A percentile compares a stretch with the other conserved stretches of the same genome.
Conservation (phyloP, 495 filamentous ascomycete genomes). For the Hyaloscypha hepaticicola region DNA sequence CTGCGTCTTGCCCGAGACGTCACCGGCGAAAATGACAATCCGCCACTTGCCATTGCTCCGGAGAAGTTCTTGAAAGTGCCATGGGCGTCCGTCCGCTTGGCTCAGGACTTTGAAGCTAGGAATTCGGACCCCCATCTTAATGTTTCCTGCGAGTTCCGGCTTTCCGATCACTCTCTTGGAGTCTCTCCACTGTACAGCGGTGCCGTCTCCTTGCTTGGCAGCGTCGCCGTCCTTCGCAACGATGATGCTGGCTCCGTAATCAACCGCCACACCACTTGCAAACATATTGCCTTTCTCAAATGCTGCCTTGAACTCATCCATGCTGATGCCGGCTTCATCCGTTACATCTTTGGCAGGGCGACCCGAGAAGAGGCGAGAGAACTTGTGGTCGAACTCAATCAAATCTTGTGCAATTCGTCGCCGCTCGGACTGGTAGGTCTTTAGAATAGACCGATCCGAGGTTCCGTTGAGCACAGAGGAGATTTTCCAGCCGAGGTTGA, state of each 20-base stretch:
- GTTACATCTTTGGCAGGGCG: conserved; percentile 40
- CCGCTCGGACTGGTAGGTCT: conserved; percentile 70
- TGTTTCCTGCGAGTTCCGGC: conserved; percentile 42
- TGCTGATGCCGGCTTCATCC: conserved; percentile 38
- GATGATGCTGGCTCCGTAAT: conserved; percentile 52
- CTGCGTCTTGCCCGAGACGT: conserved; percentile 43
- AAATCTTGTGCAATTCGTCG: conserved; percentile 68
- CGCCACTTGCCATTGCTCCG: conserved; percentile 61
- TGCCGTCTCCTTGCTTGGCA: conserved; percentile 43
- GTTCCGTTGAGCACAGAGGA: conserved; percentile 56
- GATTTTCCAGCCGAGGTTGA: conserved; percentile 77
- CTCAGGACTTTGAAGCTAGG: conserved; percentile 59
- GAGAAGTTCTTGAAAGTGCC: conserved; percentile 49
- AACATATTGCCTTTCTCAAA: conserved; percentile 38
- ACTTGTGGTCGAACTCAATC: conserved; percentile 67
- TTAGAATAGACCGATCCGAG: conserved; percentile 52
- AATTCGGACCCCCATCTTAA: conserved; percentile 55
- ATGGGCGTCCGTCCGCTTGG: conserved; percentile 57
- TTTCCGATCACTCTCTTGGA: conserved; percentile 20
- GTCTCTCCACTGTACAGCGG: conserved; percentile 46
- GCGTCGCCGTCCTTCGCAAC: conserved; percentile 30
- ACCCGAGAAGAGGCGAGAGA: conserved; percentile 48
- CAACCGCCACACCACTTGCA: conserved; percentile 37
- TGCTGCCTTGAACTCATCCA: conserved; percentile 45
- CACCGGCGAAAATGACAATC: conserved; percentile 63